Conservation (phyloP, 306 rosid genomes). For the Sphenostylis stenocarpa region DNA sequence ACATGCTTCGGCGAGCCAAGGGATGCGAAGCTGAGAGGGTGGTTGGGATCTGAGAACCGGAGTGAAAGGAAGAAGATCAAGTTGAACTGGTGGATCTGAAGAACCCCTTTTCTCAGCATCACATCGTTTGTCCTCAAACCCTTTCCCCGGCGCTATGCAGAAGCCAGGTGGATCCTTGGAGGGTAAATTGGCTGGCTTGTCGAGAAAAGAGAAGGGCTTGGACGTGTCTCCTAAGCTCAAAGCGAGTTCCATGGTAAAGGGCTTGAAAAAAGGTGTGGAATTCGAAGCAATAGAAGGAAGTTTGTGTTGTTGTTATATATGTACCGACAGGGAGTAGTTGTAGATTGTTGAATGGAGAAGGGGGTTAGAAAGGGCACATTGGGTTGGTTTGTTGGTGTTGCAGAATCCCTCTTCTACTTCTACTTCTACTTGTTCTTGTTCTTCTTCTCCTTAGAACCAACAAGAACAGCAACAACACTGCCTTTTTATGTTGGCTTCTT, state of each 20-base stretch:
- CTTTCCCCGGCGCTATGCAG: constrained; percentile 39
- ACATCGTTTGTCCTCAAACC: neutral
- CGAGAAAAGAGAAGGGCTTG: constrained; percentile 43
- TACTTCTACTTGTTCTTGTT: no score
- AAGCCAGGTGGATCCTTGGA: constrained; percentile 50
- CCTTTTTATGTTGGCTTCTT: constrained; percentile 24
- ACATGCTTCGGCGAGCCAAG: constrained; percentile 78
- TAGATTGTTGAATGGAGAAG: no score
- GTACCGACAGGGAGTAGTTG: no score
- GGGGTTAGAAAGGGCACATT: no score
- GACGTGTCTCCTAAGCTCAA: constrained; percentile 84
- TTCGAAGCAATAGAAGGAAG: neutral
- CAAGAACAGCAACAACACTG: neutral
- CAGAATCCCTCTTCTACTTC: neutral
- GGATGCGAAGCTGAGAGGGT: constrained; percentile 48
- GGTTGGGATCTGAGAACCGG: constrained; percentile 62
- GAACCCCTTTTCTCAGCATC: constrained; percentile 38
- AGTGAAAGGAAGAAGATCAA: constrained; percentile 71
- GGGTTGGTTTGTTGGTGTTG: neutral
- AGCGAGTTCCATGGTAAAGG: constrained; percentile 67
- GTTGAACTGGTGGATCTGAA: constrained; percentile 74
- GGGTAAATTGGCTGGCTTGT: constrained; percentile 34
- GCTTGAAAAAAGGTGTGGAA: neutral
- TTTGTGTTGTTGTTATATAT: neutral
- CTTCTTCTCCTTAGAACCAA: neutral